These are phyloP conservation scores for Hammondia hammondi DNA, from an alignment of 169 alveolate species.

Conservation along the genomic window DNA sequence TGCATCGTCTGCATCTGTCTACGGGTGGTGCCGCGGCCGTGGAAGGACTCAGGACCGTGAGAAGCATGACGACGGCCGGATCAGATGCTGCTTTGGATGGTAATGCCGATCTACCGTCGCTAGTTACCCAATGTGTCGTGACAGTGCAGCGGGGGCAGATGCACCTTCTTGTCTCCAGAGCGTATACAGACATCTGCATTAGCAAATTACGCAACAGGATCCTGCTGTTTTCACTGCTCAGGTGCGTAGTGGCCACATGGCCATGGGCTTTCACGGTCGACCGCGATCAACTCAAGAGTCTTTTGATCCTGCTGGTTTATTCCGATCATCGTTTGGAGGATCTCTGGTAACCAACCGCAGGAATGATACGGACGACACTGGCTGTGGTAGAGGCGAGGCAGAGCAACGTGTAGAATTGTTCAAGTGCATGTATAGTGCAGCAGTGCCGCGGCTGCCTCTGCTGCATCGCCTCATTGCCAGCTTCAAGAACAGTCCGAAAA, in stretches of 20 bases:
- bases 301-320: neutral
- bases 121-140: no score
- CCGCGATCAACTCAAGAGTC: constrained; percentile 24
- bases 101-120: no score
- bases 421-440: neutral
- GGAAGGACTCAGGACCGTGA: no score
- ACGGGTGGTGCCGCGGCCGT: no score
- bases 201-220: no score
- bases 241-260: constrained; percentile 23
- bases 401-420: neutral
- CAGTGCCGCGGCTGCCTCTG: constrained; percentile 5
- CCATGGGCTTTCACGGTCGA: neutral
- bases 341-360: neutral
- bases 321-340: constrained; percentile 24
- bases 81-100: no score
- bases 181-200: no score
- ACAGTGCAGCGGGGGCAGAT: no score
- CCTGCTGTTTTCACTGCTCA: neutral
- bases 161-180: no score
- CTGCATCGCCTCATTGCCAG: neutral
- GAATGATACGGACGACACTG: neutral
- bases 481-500: constrained; percentile 9
- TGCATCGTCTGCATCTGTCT: no score
- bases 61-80: no score
- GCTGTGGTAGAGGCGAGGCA: neutral